Conservation (phyloP, 495 filamentous ascomycete species). For the Aspergillus carlsbadensis region DNA sequence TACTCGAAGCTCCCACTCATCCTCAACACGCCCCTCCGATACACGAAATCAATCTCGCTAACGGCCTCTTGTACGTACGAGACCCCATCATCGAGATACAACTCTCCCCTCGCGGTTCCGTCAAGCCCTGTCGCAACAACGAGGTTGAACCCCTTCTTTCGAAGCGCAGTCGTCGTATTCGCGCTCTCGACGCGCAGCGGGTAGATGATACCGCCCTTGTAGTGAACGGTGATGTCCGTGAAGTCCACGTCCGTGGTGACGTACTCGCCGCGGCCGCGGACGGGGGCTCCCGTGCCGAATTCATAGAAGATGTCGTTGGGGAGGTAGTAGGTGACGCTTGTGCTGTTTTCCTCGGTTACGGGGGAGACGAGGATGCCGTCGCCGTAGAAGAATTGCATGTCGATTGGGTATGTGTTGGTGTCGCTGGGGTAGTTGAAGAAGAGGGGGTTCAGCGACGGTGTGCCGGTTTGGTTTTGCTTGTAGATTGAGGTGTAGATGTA, state of each 20-base stretch:
- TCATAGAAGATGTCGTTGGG: conserved; percentile 77
- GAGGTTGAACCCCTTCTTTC: conserved; percentile 66
- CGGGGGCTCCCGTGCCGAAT: conserved; percentile 59
- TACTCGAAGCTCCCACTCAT: conserved; percentile 56
- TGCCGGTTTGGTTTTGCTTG: conserved; percentile 61
- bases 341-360: conserved; percentile 62
- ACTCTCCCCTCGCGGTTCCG: conserved; percentile 45
- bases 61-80: conserved; percentile 49
- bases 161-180: conserved; percentile 68
- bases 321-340: conserved; percentile 70
- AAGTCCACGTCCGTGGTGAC: conserved; percentile 53
- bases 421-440: conserved; percentile 74
- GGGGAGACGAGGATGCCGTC: conserved; percentile 67
- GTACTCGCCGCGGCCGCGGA: conserved; percentile 54
- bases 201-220: conserved; percentile 68
- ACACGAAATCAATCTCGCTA: conserved; percentile 53
- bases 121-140: conserved; percentile 60
- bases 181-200: conserved; percentile 60
- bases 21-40: conserved; percentile 44
- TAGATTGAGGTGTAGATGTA: conserved; percentile 80
- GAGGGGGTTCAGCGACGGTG: conserved; percentile 64
- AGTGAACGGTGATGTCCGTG: conserved; percentile 70
- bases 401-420: conserved; percentile 55
- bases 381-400: conserved; percentile 75
- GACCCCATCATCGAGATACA: conserved; percentile 64